A percentile compares a stretch with the other conserved stretches of the same genome.
These are phyloP conservation scores for Trichodelitschia bisporula DNA, from an alignment of 495 filamentous ascomycete species.

Conservation along the genomic window DNA sequence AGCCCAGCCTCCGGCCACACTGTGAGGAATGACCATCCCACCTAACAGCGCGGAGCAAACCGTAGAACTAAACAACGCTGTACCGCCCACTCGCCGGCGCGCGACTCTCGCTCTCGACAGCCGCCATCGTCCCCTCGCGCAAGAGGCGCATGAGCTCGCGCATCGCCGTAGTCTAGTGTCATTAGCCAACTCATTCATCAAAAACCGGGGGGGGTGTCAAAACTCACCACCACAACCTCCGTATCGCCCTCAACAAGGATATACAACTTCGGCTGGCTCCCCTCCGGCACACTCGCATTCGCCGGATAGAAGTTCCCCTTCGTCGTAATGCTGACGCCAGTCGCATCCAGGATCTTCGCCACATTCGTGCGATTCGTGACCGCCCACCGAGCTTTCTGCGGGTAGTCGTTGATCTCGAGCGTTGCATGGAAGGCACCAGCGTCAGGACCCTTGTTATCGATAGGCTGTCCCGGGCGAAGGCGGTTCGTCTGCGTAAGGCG, in stretches of 20 bases:
- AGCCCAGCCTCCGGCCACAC: too few relatives aligned
- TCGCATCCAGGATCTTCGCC: constrained; percentile 88
- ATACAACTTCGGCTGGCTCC: constrained; percentile 71
- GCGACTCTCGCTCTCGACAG: constrained; percentile 59
- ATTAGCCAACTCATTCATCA: too few relatives aligned
- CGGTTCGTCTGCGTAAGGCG: constrained; percentile 69
- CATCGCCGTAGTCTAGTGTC: too few relatives aligned
- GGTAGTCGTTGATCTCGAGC: constrained; percentile 97
- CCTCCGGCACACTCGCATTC: constrained; percentile 53
- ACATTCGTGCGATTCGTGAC: constrained; percentile 98
- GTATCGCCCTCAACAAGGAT: constrained; percentile 96
- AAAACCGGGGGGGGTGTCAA: too few relatives aligned
- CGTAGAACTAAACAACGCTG: constrained; percentile 66
- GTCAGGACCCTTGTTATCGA: constrained; percentile 96
- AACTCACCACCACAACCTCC: constrained; percentile 70
- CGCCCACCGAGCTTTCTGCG: constrained; percentile 95
- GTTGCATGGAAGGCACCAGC: constrained; percentile 94
- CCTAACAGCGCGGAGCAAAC: too few relatives aligned
- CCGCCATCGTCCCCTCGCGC: constrained; percentile 80
- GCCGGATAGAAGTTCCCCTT: constrained; percentile 75
- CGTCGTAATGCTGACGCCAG: constrained; percentile 88
- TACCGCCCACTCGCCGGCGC: constrained; percentile 70
- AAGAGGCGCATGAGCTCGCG: constrained; percentile 67
- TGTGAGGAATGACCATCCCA: too few relatives aligned
- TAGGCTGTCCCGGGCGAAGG: constrained; percentile 74